Percentiles rank a stretch among this genome's conserved stretches.
Evolutionary conservation across 306 rosid species (phyloP).

Genomic region (Benincasa hispida): DNA sequence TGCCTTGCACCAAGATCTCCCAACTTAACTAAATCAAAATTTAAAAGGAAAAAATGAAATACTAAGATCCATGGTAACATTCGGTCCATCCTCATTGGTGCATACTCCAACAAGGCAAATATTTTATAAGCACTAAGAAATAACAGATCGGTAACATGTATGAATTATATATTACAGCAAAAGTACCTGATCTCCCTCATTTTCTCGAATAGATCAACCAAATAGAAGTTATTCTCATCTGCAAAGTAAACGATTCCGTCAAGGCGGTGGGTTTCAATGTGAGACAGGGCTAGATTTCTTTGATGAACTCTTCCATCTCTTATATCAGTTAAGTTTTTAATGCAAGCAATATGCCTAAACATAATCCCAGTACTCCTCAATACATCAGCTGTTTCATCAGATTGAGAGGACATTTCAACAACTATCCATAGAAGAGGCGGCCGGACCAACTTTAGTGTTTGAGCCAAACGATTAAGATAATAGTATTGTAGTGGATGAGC

Average conservation of each 20-base stretch:
- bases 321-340: slow-evolving; percentile 36
- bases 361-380: slow-evolving; percentile 62
- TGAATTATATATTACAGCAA: neutral
- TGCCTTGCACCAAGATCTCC: neutral
- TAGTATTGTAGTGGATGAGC: slow-evolving; percentile 51
- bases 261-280: slow-evolving; percentile 76
- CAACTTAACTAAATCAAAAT: neutral
- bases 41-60: neutral
- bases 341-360: slow-evolving; percentile 78
- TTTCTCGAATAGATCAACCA: slow-evolving; percentile 49
- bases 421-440: slow-evolving; percentile 83
- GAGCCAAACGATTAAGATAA: slow-evolving; percentile 59
- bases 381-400: slow-evolving; percentile 58
- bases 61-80: neutral
- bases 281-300: slow-evolving; percentile 64
- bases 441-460: slow-evolving; percentile 38
- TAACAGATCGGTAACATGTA: neutral
- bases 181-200: slow-evolving; percentile 80
- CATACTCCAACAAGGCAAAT: neutral
- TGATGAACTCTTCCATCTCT: slow-evolving; percentile 44
- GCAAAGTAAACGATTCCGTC: slow-evolving; percentile 88
- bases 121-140: neutral
- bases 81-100: neutral
- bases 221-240: slow-evolving; percentile 51
- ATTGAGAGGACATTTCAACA: slow-evolving; percentile 76